Base-by-base conservation (phyloP, 495 filamentous ascomycete species). In the Hyaloscypha variabilis region DNA sequence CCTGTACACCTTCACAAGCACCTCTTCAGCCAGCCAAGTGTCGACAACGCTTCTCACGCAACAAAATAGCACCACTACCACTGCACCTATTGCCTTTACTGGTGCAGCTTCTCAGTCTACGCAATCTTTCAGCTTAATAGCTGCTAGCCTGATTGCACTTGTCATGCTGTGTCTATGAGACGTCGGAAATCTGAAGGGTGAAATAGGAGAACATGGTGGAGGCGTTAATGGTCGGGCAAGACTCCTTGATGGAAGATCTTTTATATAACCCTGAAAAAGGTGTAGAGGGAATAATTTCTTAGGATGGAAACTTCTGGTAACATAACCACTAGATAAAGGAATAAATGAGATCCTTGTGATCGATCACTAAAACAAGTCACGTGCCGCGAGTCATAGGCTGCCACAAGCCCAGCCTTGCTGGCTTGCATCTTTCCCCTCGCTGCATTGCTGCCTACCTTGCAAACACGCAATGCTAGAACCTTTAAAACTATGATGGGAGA, bases 21-120 rank as follows among this genome's bases (percentile, higher is more conserved):
- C 54, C 3, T 25, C 14, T 31, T 30, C 54, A 1, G 29, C n/a
- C 26, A 31, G 1, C 25, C 23, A 11, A 25, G 26, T 17, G 26
- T 17, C 54, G 17, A 8, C 57, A 10, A 46, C 57, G 31, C 34
- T 26, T 59, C 57, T 59, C 13, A 21, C 25, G 21, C 57, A 59
- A 59, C 31, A 46, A 46, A 42, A 25, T n/a, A 11, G n/a, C n/a
- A n/a, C 57, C 6, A 42, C 57, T 5, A 30, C 57, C 2, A 58
- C 26, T 8, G 54, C 54, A 19, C 57, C 57, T 1, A 46, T 46
- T 10, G 46, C 57, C 31, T 59, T 59, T 21, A 59, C 57, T 28
- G 34, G 57, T 26, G 57, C 57, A 11, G 57, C 57, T 30, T 10
- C 54, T 29, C 1, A 3, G 14, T 57, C 54, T 17, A 5, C 8